These are phyloP conservation scores for Fusarium pininemorale DNA, from an alignment of 2,329 filamentous ascomycete species.

Conservation along the genomic window DNA sequence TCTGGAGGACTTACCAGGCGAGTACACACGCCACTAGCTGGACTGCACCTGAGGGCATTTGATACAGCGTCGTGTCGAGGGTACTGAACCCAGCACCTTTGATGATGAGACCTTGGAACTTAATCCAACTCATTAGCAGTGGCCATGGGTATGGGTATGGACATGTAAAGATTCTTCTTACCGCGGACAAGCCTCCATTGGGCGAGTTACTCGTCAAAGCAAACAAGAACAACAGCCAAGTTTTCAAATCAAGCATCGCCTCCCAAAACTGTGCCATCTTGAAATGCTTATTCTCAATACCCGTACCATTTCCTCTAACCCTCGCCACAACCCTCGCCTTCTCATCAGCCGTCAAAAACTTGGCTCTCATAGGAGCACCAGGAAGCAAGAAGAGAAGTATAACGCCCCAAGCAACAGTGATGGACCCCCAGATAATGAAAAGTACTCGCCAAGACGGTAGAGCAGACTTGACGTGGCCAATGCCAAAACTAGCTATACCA, in stretches of 20 bases:
- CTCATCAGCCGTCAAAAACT: slow-evolving; percentile 56
- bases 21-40: slow-evolving; percentile 21
- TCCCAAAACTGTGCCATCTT: slow-evolving; percentile 59
- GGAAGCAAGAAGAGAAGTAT: slow-evolving; percentile 63
- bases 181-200: slow-evolving; percentile 57
- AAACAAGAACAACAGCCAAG: slow-evolving; percentile 66
- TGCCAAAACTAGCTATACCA: slow-evolving; percentile 32
- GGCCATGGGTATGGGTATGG: no score
- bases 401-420: slow-evolving; percentile 59
- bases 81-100: slow-evolving; percentile 35
- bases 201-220: slow-evolving; percentile 62
- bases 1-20: slow-evolving; percentile 21
- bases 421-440: slow-evolving; percentile 35
- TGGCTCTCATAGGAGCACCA: slow-evolving; percentile 61
- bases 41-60: slow-evolving; percentile 33
- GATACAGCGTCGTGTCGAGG: slow-evolving; percentile 21
- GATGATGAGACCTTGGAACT: slow-evolving; percentile 41
- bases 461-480: slow-evolving; percentile 27
- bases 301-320: slow-evolving; percentile 61
- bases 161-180: not conserved
- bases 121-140: not conserved
- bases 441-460: slow-evolving; percentile 18
- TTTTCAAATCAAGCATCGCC: slow-evolving; percentile 63
- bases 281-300: slow-evolving; percentile 60
- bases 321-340: slow-evolving; percentile 59